Conservation (phyloP, 441 rosid species). For the Pelargonium myrrhifolium region DNA sequence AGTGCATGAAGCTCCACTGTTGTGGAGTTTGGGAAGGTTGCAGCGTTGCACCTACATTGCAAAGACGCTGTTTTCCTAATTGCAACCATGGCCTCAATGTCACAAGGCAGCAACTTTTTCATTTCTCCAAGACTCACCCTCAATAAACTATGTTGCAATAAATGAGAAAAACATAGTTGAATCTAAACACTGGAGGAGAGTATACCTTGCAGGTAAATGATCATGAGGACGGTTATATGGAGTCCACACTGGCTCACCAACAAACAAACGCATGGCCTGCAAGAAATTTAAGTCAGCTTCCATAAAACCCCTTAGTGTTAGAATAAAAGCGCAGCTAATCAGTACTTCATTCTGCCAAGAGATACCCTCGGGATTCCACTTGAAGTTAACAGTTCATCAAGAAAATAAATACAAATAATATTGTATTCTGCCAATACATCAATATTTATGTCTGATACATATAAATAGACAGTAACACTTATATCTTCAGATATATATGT, state of each 20-base stretch:
- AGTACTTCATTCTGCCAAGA: not conserved
- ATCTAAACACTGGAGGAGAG: not conserved
- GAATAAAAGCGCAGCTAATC: not conserved
- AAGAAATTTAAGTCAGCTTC: not conserved
- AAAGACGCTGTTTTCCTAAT: too few relatives aligned
- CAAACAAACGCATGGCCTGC: constrained; percentile 88
- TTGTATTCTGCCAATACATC: too few relatives aligned
- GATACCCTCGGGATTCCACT: not conserved
- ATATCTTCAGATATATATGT: not conserved
- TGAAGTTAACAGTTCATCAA: not conserved
- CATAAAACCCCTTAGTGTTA: not conserved
- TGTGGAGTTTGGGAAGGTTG: too few relatives aligned
- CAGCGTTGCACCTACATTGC: too few relatives aligned
- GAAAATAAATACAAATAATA: not conserved
- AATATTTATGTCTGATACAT: not conserved
- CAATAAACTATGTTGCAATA: not conserved
- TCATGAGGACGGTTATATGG: constrained; percentile 90
- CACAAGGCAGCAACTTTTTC: not conserved
- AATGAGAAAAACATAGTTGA: not conserved
- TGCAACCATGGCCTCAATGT: not conserved
- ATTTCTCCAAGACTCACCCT: not conserved
- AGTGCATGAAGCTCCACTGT: too few relatives aligned
- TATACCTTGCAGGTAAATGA: constrained; percentile 76
- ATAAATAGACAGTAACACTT: not conserved
- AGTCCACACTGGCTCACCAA: constrained; percentile 89